Conservation (phyloP, 164 flowering plant genomes). For the Warburgia ugandensis region DNA sequence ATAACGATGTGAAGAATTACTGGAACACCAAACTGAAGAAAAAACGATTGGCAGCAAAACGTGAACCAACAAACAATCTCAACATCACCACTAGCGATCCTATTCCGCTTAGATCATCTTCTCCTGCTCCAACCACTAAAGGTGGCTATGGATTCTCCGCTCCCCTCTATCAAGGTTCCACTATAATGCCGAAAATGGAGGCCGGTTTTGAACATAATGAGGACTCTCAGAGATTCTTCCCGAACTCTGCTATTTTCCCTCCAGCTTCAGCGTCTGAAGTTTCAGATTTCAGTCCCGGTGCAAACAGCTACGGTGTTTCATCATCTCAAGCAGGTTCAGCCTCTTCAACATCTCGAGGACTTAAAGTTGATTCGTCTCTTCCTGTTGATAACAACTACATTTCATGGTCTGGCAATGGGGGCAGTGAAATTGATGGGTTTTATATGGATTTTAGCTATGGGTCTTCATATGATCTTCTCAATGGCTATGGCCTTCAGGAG, state of each 20-base stretch:
- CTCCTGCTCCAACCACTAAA: constrained; percentile 8
- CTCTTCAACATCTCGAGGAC: not conserved
- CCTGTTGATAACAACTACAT: constrained; percentile 3
- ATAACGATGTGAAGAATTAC: constrained; percentile 73
- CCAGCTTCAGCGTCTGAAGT: constrained; percentile 9
- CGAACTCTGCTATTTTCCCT: constrained; percentile 10
- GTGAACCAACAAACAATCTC: constrained; percentile 1
- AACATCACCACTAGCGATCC: constrained; percentile 1
- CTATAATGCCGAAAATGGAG: constrained; percentile 1
- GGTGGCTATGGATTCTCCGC: constrained; percentile 6
- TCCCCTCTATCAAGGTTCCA: not conserved
- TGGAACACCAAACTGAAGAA: constrained; percentile 83
- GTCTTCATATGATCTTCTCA: constrained; percentile 9
- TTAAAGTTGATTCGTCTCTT: not conserved
- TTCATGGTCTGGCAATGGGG: constrained; percentile 14
- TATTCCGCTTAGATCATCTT: constrained; percentile 1
- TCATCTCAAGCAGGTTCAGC: constrained; percentile 11
- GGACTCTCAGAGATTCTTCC: constrained; percentile 5
- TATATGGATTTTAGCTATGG: constrained; percentile 18
- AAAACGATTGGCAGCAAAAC: constrained; percentile 28
- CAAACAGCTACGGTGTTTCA: constrained; percentile 12
- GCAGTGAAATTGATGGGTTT: constrained; percentile 8
- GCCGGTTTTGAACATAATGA: constrained; percentile 8
- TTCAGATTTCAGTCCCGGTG: constrained; percentile 11
- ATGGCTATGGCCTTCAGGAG: constrained; percentile 12